A percentile compares a stretch with the other conserved stretches of the same genome.
phyloP scores from a whole-genome alignment of 139 green algal species.

The Tetradesmus lagerheimii region DNA sequence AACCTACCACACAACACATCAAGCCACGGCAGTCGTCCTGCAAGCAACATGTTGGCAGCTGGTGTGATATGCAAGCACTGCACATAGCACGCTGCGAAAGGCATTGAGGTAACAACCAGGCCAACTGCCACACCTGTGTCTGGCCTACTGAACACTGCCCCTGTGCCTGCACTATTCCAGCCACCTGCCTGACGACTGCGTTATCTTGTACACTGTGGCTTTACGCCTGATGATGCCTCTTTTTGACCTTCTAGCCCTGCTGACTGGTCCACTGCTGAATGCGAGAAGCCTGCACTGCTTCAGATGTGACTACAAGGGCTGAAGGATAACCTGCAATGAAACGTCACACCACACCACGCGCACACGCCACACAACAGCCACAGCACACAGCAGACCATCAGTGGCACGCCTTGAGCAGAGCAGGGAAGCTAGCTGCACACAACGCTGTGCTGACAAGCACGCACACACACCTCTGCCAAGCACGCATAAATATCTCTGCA shows the following conservation, averaged over 20 bases:
- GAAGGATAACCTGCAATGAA: background rate
- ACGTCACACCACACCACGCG: background rate
- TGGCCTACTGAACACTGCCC: background rate
- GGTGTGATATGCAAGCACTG: background rate
- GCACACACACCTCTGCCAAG: background rate
- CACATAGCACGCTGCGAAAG: background rate
- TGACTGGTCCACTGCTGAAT: too few species aligned
- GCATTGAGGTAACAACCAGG: background rate
- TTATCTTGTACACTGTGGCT: background rate
- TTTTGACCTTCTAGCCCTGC: background rate
- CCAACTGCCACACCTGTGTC: background rate
- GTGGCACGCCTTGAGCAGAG: background rate
- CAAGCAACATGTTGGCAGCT: too few species aligned
- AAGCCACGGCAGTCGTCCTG: too few species aligned
- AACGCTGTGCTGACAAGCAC: background rate
- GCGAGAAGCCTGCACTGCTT: background rate
- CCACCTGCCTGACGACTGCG: background rate
- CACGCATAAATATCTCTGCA: background rate
- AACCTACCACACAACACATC: too few species aligned
- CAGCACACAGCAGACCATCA: slow-evolving; percentile 7
- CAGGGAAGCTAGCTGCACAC: background rate
- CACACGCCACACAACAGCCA: background rate
- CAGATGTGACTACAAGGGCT: background rate
- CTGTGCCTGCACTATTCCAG: background rate
- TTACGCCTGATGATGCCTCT: background rate